Base-by-base conservation (phyloP, 305 asterid genomes). In the Ajuga reptans region DNA sequence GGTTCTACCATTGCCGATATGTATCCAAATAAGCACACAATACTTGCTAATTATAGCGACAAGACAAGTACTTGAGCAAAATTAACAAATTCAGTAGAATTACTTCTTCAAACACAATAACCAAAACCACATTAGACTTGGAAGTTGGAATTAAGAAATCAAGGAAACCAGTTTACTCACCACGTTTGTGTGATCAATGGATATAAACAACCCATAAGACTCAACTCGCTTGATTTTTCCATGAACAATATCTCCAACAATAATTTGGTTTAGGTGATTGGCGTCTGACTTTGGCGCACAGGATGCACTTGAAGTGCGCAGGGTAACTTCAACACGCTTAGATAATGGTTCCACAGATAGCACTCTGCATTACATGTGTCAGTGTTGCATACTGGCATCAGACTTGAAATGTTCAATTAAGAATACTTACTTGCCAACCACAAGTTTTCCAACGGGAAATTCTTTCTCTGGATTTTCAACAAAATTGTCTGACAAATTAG, bases 201-300 rank as follows among this genome's bases (percentile, higher is more conserved):
- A 74, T 76, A 93, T 80, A 79, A 93, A 93, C 84, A 93, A 74
- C 45, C 99, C 99, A 80, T 80, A 91, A 12, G 89, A 60, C 77
- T 93, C 96, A 5, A 93, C 83, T 6, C 99, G 96, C 78, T 74
- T 93, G 66, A 91, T 78, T 80, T 78, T 89, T 63, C 99, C 99
- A 69, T 85, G 80, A 69, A 93, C 72, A 58, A 84, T 72, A 77
- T 84, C 84, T 73, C 96, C 99, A 82, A 77, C 85, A 68, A 62
- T 29, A 53, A 93, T 64, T 72, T 74, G 81, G 74, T 75, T 72
- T 4, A 91, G 72, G 65, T 79, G 73, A 83, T 70, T 75, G 56
- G 79, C 5, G 61, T 72, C 87, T 10, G 81, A 77, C 80, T 83
- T 87, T 60, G 80, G 66, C 37, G 67, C 78, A 60, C 52, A 49